Percentiles rank a stretch among this genome's conserved stretches.
Conservation (phyloP, 2,329 filamentous ascomycete genomes). For the Aspergillus pseudotamarii region DNA sequence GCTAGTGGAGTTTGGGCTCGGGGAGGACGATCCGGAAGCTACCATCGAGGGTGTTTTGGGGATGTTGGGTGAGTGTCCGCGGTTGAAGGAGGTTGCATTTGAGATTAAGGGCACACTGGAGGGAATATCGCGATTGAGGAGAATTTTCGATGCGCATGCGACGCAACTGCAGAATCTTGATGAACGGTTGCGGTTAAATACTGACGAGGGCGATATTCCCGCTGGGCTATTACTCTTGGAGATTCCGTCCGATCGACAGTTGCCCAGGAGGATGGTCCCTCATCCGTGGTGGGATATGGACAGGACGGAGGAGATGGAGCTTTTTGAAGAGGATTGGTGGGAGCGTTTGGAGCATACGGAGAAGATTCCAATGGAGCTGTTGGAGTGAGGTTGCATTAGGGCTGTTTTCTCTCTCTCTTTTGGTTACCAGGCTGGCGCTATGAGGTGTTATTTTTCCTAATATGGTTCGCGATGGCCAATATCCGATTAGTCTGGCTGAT, state of each 20-base stretch:
- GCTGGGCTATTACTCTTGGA: neutral
- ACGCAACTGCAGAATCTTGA: neutral
- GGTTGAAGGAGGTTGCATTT: conserved; percentile 1
- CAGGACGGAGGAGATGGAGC: neutral
- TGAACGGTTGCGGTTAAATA: neutral
- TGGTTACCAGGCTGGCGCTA: neutral
- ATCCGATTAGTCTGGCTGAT: neutral
- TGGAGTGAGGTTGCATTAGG: neutral
- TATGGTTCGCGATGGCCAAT: neutral
- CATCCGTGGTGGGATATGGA: neutral
- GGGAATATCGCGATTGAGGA: neutral
- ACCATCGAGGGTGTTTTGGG: neutral
- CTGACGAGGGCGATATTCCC: neutral
- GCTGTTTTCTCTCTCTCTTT: neutral
- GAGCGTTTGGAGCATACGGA: neutral
- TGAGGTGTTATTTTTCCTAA: neutral
- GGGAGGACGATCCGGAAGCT: neutral
- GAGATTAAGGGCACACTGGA: neutral
- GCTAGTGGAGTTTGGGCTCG: neutral
- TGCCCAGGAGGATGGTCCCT: neutral
- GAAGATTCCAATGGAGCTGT: neutral
- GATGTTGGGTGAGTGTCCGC: neutral
- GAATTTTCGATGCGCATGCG: neutral
- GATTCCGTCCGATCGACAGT: neutral
- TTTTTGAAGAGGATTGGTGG: conserved; percentile 1